These are phyloP conservation scores for Linderina pennispora DNA, from an alignment of 192 early-diverging fungal species.

Conservation along the genomic window DNA sequence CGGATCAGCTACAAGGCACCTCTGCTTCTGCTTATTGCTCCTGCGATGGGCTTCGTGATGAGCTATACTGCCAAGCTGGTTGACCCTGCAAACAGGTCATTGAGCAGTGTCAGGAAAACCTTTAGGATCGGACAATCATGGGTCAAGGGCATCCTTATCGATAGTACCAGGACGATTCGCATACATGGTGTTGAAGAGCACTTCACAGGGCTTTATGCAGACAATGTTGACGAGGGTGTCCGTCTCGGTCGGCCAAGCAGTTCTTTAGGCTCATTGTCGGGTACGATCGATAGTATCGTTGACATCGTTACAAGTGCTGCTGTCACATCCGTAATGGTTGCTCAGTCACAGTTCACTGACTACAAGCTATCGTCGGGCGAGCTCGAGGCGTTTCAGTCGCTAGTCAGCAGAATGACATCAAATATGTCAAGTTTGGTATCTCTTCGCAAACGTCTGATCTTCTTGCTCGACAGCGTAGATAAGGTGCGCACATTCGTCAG, in stretches of 20 bases:
- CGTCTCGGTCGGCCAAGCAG: slow-evolving; percentile 46
- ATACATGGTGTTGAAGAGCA: slow-evolving; percentile 52
- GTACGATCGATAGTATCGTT: slow-evolving; percentile 45
- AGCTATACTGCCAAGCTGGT: slow-evolving; percentile 1
- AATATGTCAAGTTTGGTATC: slow-evolving; percentile 4
- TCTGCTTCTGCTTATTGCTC: slow-evolving; percentile 12
- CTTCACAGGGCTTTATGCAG: slow-evolving; percentile 51
- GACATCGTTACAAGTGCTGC: slow-evolving; percentile 30
- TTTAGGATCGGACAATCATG: slow-evolving; percentile 1
- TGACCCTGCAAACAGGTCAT: not conserved
- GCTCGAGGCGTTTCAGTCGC: slow-evolving; percentile 2
- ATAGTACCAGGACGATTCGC: slow-evolving; percentile 64
- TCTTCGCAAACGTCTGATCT: slow-evolving; percentile 6
- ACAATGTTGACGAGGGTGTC: slow-evolving; percentile 54
- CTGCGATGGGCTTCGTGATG: slow-evolving; percentile 5
- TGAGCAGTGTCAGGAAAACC: slow-evolving; percentile 1
- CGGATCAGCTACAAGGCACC: slow-evolving; percentile 9
- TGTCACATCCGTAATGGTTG: slow-evolving; percentile 7
- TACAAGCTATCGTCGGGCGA: slow-evolving; percentile 14
- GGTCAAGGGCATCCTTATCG: slow-evolving; percentile 19
- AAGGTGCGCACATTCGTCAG: slow-evolving; percentile 38
- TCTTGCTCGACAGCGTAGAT: slow-evolving; percentile 11
- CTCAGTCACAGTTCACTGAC: slow-evolving; percentile 10
- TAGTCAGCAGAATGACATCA: slow-evolving; percentile 1
- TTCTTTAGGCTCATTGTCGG: slow-evolving; percentile 57